Base-by-base conservation (phyloP, 1,139 yeast species). In the Candida dubliniensis region DNA sequence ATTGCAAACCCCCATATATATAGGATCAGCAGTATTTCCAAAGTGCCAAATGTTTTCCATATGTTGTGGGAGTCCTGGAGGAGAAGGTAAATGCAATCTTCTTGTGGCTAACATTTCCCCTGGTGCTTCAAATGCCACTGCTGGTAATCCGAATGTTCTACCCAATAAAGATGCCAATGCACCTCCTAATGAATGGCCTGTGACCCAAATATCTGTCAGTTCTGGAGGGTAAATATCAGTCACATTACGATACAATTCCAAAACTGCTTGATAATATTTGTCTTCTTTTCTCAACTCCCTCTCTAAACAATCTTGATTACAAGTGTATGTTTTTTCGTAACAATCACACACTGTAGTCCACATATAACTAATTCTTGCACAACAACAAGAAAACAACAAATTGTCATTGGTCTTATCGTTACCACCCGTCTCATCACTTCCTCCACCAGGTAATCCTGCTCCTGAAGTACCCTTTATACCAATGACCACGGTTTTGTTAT, bases 261-360 rank as follows among this genome's bases (percentile, higher is more conserved):
- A 64, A 0, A 80, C 85, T 0, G 96, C 95, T 53, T 82, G 81
- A 63, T 89, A 93, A 63, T 91, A 93, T 41, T 89, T 69, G 60
- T 90, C 96, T 49, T 82, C 81, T 38, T 86, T 69, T 59, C 81
- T 71, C 44, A 91, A 67, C 58, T 88, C 96, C 40, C 70, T 71
- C 60, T 91, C 98, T 29, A 95, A 67, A 57, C 99, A 93, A 48
- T 78, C 80, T 62, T 89, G 95, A 61, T 89, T 85, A 64, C 99
- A 93, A 0, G 95, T 88, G 61, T 88, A 89, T 0, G 96, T 80
- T 46, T 80, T 82, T 50, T 83, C 81, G 60, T 85, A 91, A 61
- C 99, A 93, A 63, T 90, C 97, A 65, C 99, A 93, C 0, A 91
- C 98, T 0, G 98, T 87, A 8, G 84, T 82, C 99, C 99, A 95